phyloP scores from a whole-genome alignment of 2,329 filamentous ascomycete genomes.

The Ascochyta pisi region DNA sequence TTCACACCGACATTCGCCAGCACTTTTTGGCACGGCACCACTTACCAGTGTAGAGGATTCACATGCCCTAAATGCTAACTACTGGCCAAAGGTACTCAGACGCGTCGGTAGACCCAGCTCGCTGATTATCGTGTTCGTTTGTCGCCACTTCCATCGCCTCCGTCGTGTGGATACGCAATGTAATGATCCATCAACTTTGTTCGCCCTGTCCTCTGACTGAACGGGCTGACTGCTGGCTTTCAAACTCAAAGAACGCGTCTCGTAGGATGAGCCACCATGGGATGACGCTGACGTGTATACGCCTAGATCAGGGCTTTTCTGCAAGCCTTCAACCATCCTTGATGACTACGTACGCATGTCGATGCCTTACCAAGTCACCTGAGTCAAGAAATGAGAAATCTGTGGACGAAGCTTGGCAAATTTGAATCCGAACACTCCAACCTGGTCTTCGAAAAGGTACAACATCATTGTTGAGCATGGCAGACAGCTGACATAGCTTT shows the following conservation, averaged over 20 bases:
- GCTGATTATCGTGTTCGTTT: background rate
- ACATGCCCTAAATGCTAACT: background rate
- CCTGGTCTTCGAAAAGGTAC: background rate
- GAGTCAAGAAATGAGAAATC: conserved; percentile 3
- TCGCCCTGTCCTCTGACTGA: too few species aligned
- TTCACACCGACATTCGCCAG: conserved; percentile 8
- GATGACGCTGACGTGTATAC: background rate
- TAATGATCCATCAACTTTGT: background rate
- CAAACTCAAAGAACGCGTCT: background rate
- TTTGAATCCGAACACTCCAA: background rate
- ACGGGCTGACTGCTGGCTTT: background rate
- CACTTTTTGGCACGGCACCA: conserved; percentile 7
- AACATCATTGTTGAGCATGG: background rate
- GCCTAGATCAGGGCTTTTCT: background rate
- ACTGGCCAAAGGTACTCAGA: background rate
- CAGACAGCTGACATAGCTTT: background rate
- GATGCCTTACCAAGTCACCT: background rate
- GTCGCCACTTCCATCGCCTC: background rate
- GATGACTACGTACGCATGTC: background rate
- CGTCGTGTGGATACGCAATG: background rate
- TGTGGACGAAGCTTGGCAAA: background rate
- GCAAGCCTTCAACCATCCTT: background rate
- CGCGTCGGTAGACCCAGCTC: background rate
- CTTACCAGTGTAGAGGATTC: background rate
- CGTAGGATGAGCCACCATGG: background rate